Base-by-base conservation (phyloP, 352 stramenopile species). In the Globisporangium solare region DNA sequence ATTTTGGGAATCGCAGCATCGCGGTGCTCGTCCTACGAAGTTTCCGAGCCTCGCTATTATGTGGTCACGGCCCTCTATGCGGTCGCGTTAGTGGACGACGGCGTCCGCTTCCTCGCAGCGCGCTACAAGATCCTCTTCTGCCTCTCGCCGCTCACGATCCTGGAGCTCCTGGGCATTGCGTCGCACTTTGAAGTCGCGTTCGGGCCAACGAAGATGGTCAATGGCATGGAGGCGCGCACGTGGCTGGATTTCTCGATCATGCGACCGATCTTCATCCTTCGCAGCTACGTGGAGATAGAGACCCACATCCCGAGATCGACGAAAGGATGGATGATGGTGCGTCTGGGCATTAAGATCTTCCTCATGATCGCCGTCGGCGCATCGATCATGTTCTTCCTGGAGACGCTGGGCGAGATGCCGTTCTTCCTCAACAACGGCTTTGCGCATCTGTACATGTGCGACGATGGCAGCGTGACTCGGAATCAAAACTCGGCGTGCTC, bases 171-270 rank as follows among this genome's bases (percentile, higher is more conserved):
- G 32, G 85, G 83, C 64, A 58, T 92, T 14, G 80, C 78, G 27
- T 89, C 78, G 6, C 85, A 90, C 46, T 77, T 84, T 40, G 70
- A 86, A 39, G 79, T 94, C n/a, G 80, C 79, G 15, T 92, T 85
- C 43, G 84, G 79, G 12, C 83, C 84, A 1, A 80, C 72, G 17
- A 79, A 81, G 54, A 49, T 83, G 43, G 68, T 83, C 52, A 68
- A 68, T 54, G 83, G 75, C 51, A 63, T 87, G 31, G 46, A 62
- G 13, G 90, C 68, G 17, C 80, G 84, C 17, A 85, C 84, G 51
- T 94, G 86, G 69, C 74, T 94, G 57, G 84, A 94, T 57, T 91
- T 94, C 47, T 92, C 82, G 13, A 79, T 94, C 63, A 92, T 91
- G 80, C 76, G 84, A 0, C 69, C 82, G 1, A 73, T 89, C 15